A percentile compares a stretch with the other conserved stretches of the same genome.
Evolutionary conservation across 2,329 filamentous ascomycete species (phyloP).

Genomic region (Colletotrichum falcatum): DNA sequence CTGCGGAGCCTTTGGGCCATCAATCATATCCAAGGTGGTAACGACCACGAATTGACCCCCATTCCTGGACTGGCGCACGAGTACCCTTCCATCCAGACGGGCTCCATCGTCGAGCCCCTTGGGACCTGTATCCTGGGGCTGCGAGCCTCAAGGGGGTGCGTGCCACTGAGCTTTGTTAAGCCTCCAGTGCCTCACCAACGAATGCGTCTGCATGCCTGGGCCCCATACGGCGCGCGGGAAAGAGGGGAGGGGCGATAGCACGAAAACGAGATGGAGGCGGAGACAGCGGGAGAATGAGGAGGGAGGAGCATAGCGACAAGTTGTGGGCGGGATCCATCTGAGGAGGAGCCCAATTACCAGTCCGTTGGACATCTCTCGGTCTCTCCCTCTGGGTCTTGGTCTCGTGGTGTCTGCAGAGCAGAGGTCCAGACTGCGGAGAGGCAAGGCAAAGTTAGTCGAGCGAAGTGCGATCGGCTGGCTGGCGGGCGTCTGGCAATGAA

Average conservation of each 20-base stretch:
- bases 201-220: conserved; percentile 1
- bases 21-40: conserved; percentile 21
- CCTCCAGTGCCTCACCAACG: conserved; percentile 1
- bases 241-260: not conserved
- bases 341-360: conserved; percentile 9
- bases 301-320: not conserved
- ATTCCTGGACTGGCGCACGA: conserved; percentile 25
- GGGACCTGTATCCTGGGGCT: not conserved
- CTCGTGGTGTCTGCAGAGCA: conserved; percentile 5
- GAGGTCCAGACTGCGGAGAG: conserved; percentile 11
- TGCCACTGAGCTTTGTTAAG: conserved; percentile 4
- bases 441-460: conserved; percentile 4
- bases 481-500: not conserved
- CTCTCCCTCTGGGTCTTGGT: conserved; percentile 2
- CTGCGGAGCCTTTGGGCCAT: conserved; percentile 20
- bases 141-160: conserved; percentile 8
- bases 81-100: not conserved
- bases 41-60: conserved; percentile 28
- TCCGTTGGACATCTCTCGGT: conserved; percentile 7
- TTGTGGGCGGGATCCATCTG: conserved; percentile 1
- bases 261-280: conserved; percentile 9
- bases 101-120: conserved; percentile 12
- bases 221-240: conserved; percentile 1
- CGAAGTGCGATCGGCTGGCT: not conserved
- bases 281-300: not conserved